These are phyloP conservation scores for Mimosa pudica DNA, from an alignment of 306 rosid species.

Conservation along the genomic window DNA sequence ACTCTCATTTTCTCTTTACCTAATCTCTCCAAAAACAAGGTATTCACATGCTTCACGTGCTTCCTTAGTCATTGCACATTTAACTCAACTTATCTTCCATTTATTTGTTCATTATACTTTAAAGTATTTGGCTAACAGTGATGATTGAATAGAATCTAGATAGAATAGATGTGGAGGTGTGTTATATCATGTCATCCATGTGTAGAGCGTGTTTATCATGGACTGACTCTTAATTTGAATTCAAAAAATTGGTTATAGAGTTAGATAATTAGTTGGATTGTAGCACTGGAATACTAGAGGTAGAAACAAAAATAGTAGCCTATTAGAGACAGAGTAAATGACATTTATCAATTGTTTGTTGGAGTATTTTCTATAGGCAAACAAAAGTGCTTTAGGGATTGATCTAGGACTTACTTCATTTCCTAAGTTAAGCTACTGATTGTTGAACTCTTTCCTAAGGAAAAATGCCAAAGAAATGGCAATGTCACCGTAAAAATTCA, in stretches of 20 bases:
- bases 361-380: too few relatives aligned
- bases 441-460: not conserved
- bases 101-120: constrained; percentile 11
- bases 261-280: not conserved
- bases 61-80: not conserved
- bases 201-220: not conserved
- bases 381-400: not conserved
- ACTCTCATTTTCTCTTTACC: constrained; percentile 82
- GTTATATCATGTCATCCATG: not conserved
- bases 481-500: not conserved
- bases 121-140: not conserved
- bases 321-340: not conserved
- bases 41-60: constrained; percentile 4
- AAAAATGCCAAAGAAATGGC: constrained; percentile 4
- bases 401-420: not conserved
- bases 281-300: not conserved
- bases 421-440: not conserved
- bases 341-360: not conserved
- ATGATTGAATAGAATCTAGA: not conserved
- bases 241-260: not conserved
- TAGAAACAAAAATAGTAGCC: not conserved
- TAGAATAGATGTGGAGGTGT: not conserved
- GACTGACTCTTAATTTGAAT: not conserved
- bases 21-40: constrained; percentile 78
- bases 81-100: not conserved